Conservation (phyloP, 768 basidiomycete species). For the Auricularia heimuer region DNA sequence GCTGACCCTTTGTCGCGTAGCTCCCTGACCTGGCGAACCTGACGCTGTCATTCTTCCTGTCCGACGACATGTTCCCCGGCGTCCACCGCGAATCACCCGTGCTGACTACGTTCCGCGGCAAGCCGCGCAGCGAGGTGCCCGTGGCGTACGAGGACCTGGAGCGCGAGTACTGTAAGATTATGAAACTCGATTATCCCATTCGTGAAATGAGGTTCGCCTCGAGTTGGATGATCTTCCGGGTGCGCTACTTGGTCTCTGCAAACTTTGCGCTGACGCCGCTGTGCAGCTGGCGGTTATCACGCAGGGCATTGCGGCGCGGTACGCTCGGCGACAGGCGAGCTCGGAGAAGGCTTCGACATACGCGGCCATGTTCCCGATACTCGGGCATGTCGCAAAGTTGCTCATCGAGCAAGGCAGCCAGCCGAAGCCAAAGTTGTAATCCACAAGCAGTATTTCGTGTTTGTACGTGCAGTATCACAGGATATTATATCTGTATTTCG, state of each 20-base stretch:
- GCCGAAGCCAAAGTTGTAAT: conserved; percentile 16
- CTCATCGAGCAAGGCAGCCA: conserved; percentile 20
- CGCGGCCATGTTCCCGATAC: conserved; percentile 38
- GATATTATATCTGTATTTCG: no score
- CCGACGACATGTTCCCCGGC: neutral
- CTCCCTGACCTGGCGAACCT: conserved; percentile 87
- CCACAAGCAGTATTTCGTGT: neutral
- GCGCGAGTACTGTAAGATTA: conserved; percentile 66
- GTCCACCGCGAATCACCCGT: conserved; percentile 16
- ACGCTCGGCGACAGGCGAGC: conserved; percentile 78
- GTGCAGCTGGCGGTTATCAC: conserved; percentile 65
- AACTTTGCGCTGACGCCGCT: conserved; percentile 6
- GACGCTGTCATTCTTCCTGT: conserved; percentile 70
- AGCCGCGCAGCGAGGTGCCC: conserved; percentile 43
- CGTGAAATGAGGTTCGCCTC: conserved; percentile 67
- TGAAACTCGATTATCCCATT: conserved; percentile 62
- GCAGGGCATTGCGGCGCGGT: conserved; percentile 85
- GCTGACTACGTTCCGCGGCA: conserved; percentile 35
- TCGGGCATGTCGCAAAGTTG: conserved; percentile 53
- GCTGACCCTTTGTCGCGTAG: conserved; percentile 15
- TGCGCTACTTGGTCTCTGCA: conserved; percentile 23
- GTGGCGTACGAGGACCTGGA: conserved; percentile 65
- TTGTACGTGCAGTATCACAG: no score
- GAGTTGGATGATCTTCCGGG: conserved; percentile 81
- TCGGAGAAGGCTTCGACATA: conserved; percentile 61